Conservation (phyloP, 2,329 filamentous ascomycete species). For the Ophiobolus disseminans region DNA sequence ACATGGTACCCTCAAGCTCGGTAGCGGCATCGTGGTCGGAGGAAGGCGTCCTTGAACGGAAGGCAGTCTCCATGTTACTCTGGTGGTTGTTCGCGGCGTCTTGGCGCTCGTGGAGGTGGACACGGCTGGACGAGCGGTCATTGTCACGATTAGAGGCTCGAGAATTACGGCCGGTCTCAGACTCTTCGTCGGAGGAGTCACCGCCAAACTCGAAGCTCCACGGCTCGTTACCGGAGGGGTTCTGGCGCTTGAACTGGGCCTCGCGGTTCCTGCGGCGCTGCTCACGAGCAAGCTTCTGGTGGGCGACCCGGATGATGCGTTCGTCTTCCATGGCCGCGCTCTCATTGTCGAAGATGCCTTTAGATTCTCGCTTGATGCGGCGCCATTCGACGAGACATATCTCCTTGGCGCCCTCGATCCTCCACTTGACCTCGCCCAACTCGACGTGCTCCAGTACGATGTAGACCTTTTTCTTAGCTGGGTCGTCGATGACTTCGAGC, state of each 20-base stretch:
- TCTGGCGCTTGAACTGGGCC: constrained; percentile 38
- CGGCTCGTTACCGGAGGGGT: constrained; percentile 61
- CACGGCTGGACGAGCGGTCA: constrained; percentile 25
- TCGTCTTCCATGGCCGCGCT: constrained; percentile 53
- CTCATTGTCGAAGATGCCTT: constrained; percentile 53
- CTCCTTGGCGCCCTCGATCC: constrained; percentile 83
- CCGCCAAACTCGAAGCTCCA: constrained; percentile 88
- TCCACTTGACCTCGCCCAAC: constrained; percentile 92
- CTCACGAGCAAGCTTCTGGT: constrained; percentile 53
- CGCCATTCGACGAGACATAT: constrained; percentile 84
- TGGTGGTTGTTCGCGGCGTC: constrained; percentile 21
- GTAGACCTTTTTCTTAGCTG: constrained; percentile 95
- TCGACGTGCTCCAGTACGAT: constrained; percentile 96
- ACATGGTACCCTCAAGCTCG: constrained; percentile 80
- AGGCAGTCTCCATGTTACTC: constrained; percentile 47
- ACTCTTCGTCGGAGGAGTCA: constrained; percentile 61
- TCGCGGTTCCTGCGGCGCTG: constrained; percentile 50
- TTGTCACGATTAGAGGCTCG: constrained; percentile 30
- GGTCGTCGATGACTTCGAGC: constrained; percentile 96
- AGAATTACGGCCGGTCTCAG: constrained; percentile 35
- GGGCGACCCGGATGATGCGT: constrained; percentile 47
- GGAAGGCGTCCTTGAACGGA: constrained; percentile 34
- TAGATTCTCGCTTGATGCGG: constrained; percentile 76
- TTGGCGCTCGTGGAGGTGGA: constrained; percentile 29
- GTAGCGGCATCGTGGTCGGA: constrained; percentile 37